Base-by-base conservation (phyloP, 192 early-diverging fungal species). In the Linnemannia elongata region DNA sequence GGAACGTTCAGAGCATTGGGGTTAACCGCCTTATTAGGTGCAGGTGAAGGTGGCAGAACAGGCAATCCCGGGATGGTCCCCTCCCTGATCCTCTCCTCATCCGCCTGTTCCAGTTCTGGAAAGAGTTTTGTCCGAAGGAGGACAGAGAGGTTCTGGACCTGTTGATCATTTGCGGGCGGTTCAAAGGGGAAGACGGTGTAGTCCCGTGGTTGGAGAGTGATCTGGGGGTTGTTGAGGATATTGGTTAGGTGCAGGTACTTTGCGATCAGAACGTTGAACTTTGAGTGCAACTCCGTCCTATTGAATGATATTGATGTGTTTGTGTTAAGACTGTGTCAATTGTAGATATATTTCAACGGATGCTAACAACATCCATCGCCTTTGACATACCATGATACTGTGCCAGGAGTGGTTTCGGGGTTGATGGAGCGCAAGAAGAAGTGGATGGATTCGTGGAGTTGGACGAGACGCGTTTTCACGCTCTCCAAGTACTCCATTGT, bases 201-300 rank as follows among this genome's bases (percentile, higher is more conserved):
- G 44, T 74, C 68, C 9, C 77, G 85, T 17, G 81, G 80, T 15
- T 66, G n/a, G 8, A 74, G 60, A 0, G 42, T 75, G 47, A 39
- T 75, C 33, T 74, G 85, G 0, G 85, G 85, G 15, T 75, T 76
- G 54, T 87, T 87, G 71, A 87, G 79, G 57, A 87, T 75, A 35
- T 87, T 87, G 70, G 85, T 81, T 27, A 87, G 60, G 66, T 87
- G 79, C 22, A 87, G 47, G 42, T 87, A 87, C 41, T 81, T 81
- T 27, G 85, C 85, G 17, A 87, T 87, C 72, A 87, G 41, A 0
- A 87, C 85, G 63, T 87, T 87, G 60, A 87, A 87, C 54, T 87
- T 87, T 33, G 85, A 87, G 18, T 87, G 85, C 9, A 87, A n/a
- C 42, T 87, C 85, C 45, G 85, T 87, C 85, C 85, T 87, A 74